A percentile compares a stretch with the other conserved stretches of the same genome.
Conservation (phyloP, 2,329 filamentous ascomycete genomes). For the Fusarium praegraminearum region DNA sequence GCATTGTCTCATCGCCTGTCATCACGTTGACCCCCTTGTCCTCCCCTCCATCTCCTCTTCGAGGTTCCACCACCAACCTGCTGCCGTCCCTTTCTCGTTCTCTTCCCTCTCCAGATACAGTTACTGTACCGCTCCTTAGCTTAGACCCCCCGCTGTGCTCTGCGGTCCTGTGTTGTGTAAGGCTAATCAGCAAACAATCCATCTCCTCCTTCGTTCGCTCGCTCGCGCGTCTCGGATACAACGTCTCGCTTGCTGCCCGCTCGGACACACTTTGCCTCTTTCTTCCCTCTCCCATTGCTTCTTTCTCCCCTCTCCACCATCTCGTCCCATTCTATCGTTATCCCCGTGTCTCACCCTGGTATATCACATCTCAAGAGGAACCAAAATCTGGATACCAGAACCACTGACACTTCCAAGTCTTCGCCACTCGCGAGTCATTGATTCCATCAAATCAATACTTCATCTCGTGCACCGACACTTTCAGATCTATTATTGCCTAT, state of each 20-base stretch:
- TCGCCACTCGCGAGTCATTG: constrained; percentile 21
- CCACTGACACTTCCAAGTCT: constrained; percentile 4
- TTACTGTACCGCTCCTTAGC: constrained; percentile 8
- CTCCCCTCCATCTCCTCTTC: constrained; percentile 43
- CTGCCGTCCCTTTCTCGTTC: constrained; percentile 38
- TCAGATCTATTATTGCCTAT: background rate
- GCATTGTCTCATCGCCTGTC: constrained; percentile 40
- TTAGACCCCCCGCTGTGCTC: constrained; percentile 26
- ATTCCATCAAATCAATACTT: constrained; percentile 20
- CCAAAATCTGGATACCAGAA: constrained; percentile 19
- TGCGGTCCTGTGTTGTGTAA: constrained; percentile 41
- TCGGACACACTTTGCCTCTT: constrained; percentile 15
- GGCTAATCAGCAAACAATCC: constrained; percentile 47
- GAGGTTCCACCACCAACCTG: constrained; percentile 46
- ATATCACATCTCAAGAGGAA: constrained; percentile 23
- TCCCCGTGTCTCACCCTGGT: constrained; percentile 8
- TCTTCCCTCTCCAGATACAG: constrained; percentile 6
- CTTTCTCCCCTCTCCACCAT: constrained; percentile 11
- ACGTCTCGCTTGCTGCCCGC: constrained; percentile 11
- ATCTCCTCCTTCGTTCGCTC: constrained; percentile 30
- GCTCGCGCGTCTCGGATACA: constrained; percentile 28
- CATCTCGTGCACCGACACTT: constrained; percentile 1
- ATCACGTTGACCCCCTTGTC: constrained; percentile 44
- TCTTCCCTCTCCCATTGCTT: constrained; percentile 18
- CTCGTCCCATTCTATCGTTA: constrained; percentile 6